Evolutionary conservation across 2,329 filamentous ascomycete species (phyloP).

Genomic region (Fusarium musae): DNA sequence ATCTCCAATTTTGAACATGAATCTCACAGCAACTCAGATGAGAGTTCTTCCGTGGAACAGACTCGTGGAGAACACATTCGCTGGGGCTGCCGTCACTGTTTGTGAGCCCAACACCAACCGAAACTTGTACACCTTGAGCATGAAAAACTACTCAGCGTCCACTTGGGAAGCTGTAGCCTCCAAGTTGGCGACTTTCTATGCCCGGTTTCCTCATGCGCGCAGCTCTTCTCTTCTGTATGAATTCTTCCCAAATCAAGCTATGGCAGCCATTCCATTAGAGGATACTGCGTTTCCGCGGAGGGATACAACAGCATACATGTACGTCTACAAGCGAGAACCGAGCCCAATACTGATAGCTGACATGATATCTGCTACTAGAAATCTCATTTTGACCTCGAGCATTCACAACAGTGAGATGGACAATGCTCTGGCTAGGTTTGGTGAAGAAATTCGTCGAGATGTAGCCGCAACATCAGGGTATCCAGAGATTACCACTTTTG

Average conservation of each 20-base stretch:
- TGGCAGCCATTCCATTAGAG: neutral
- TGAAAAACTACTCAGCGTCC: neutral
- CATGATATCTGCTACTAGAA: accelerated
- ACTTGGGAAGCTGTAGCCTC: neutral
- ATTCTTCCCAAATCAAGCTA: neutral
- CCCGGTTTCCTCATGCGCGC: neutral
- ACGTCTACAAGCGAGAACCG: neutral
- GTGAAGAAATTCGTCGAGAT: neutral
- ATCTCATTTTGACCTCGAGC: neutral
- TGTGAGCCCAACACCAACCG: neutral
- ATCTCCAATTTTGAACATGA: neutral
- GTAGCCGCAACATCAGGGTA: neutral
- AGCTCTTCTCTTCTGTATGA: neutral
- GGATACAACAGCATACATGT: neutral
- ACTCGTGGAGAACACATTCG: neutral
- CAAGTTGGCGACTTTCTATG: neutral
- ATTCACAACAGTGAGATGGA: neutral
- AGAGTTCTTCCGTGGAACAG: accelerated
- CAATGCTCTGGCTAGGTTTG: neutral
- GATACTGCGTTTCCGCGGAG: neutral
- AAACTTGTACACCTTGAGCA: neutral
- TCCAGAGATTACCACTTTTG: neutral
- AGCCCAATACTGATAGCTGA: accelerated
- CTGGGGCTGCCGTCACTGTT: neutral
- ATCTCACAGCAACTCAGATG: neutral